Percentiles rank a stretch among this genome's conserved stretches.
phyloP scores from a whole-genome alignment of 2,329 filamentous ascomycete genomes.

The Ustilaginoidea virens region DNA sequence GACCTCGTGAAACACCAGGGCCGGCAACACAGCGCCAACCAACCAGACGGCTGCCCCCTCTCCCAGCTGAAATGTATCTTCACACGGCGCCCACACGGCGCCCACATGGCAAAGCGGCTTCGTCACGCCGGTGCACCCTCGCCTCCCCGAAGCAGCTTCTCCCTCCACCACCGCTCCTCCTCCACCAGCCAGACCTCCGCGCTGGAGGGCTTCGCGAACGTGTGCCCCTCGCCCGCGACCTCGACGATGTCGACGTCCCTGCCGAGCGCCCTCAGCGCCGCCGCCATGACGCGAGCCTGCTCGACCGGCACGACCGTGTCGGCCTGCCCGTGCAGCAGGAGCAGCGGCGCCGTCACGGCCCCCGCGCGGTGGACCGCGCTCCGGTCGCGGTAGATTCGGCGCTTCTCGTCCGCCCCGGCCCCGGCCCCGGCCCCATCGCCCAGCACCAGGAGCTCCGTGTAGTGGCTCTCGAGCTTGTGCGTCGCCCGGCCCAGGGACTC shows the following conservation, averaged over 20 bases:
- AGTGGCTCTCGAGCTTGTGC: conserved; percentile 41
- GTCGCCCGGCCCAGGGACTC: conserved; percentile 27
- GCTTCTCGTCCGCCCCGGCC: conserved; percentile 21
- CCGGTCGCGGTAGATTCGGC: conserved; percentile 25
- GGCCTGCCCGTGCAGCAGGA: conserved; percentile 38
- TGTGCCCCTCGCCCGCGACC: conserved; percentile 34
- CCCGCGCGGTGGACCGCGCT: conserved; percentile 32
- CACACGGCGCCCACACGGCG: too few species aligned
- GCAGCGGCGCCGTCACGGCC: conserved; percentile 31
- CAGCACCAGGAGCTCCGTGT: conserved; percentile 29
- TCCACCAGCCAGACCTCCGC: conserved; percentile 23
- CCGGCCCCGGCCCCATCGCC: too few species aligned
- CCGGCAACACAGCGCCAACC: too few species aligned
- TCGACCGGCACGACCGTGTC: conserved; percentile 44
- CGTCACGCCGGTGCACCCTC: too few species aligned
- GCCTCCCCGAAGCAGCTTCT: conserved; percentile 19
- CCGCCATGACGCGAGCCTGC: conserved; percentile 37
- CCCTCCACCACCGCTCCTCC: conserved; percentile 32
- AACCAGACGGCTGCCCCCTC: too few species aligned
- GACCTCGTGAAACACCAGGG: too few species aligned
- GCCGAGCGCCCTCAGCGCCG: conserved; percentile 23
- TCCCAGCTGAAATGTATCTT: too few species aligned
- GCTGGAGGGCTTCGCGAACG: conserved; percentile 26
- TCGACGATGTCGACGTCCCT: conserved; percentile 30
- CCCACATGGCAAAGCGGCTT: too few species aligned